Base-by-base conservation (phyloP, 2,329 filamentous ascomycete genomes). In the Colletotrichum sansevieriae region DNA sequence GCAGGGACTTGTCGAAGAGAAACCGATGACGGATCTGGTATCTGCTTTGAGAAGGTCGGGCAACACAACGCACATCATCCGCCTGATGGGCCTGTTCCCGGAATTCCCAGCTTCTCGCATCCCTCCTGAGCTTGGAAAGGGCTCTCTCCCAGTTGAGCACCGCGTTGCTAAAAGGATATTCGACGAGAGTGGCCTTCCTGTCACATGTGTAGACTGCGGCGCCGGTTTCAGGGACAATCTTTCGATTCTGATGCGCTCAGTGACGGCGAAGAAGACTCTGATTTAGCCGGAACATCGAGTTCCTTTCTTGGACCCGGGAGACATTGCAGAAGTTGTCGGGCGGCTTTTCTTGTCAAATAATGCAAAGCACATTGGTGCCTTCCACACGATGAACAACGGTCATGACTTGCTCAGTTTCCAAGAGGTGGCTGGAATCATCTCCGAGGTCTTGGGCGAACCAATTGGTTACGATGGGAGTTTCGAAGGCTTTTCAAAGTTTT, bases 231-330 rank as follows among this genome's bases (percentile, higher is more conserved):
- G 57, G 33, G 52, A 57, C 33, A 63, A 63, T 29, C 11, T 57
- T 12, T 46, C 22, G 22, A 25, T 57, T 10, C 29, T 39, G 33
- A 57, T 63, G 22, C 41, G 41, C n/a, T 20, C 51, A 18, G 52
- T 49, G 12, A 25, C 41, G 20, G 41, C 41, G 15, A 61, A 18
- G 20, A 57, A 57, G 29, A 57, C 41, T 3, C 11, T 63, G 3
- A 63, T 63, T 29, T 63, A 52, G 61, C 61, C 61, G 3, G 61
- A 63, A 20, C 61, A 57, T 39, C 61, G 61, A 29, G 61, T 63
- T 13, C 61, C 61, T 9, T 63, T 56, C 15, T 12, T 63, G 12
- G 61, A 57, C 1, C 51, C 61, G 7, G 25, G 61, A 13, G 61
- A 57, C 33, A 49, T 63, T 13, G 58, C 58, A 0, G 44, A 51